Percentiles rank a stretch among this genome's conserved stretches.
These are phyloP conservation scores for Lichtheimia ornata DNA, from an alignment of 371 early-diverging fungal genomes.

Conservation along the genomic window DNA sequence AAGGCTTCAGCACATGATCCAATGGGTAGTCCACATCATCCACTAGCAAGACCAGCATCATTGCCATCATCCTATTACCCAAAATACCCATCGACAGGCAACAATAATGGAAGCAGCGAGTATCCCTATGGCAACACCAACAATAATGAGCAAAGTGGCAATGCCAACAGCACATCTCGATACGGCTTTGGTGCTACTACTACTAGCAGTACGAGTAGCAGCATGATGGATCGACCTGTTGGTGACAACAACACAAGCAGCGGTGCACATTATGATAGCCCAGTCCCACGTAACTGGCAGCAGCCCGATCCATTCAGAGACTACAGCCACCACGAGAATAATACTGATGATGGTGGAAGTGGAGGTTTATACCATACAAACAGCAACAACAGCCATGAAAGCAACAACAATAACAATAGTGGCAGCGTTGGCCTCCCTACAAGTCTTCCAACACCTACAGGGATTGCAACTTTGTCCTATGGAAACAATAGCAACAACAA, in stretches of 20 bases:
- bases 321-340: background rate
- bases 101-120: background rate
- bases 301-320: conserved; percentile 3
- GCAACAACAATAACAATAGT: conserved; percentile 2
- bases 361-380: conserved; percentile 1
- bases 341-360: background rate
- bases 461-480: background rate
- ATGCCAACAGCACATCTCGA: background rate
- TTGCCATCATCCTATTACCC: conserved; percentile 19
- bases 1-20: conserved; percentile 2
- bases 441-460: conserved; percentile 7
- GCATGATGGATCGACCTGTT: background rate
- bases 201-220: no score
- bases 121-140: conserved; percentile 1
- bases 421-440: conserved; percentile 1
- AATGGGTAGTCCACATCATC: conserved; percentile 13
- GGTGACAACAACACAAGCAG: background rate
- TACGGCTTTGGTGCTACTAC: background rate
- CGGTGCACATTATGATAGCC: conserved; percentile 7
- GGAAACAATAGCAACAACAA: background rate
- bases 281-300: conserved; percentile 12
- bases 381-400: background rate
- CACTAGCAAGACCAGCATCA: conserved; percentile 22
- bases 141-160: background rate
- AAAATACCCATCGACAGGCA: conserved; percentile 9